Percentiles rank a stretch among this genome's conserved stretches.
Conservation (phyloP, 2,329 filamentous ascomycete genomes). For the Diaporthe sp. region DNA sequence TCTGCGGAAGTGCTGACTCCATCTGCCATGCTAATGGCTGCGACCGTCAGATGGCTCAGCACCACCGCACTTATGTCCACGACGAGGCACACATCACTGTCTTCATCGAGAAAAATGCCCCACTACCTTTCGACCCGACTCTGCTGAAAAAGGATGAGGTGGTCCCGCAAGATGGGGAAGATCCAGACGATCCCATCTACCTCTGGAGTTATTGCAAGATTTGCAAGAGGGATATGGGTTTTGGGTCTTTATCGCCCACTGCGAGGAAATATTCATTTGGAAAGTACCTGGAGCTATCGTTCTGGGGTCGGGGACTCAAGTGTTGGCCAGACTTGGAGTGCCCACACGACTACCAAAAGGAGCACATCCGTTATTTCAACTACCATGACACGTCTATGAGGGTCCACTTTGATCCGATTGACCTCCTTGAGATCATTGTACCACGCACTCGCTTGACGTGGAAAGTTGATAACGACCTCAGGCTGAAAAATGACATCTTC, state of each 20-base stretch:
- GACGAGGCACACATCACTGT: slow-evolving; percentile 94
- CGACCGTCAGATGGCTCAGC: slow-evolving; percentile 88
- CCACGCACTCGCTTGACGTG: slow-evolving; percentile 91
- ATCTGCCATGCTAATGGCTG: slow-evolving; percentile 87
- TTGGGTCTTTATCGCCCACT: slow-evolving; percentile 90
- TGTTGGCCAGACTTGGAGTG: slow-evolving; percentile 78
- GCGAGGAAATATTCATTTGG: slow-evolving; percentile 99
- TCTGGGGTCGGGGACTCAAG: slow-evolving; percentile 89
- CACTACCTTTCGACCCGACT: slow-evolving; percentile 60
- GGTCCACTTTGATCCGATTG: slow-evolving; percentile 92
- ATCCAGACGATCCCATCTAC: slow-evolving; percentile 73
- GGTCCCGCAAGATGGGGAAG: slow-evolving; percentile 49
- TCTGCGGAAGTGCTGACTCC: slow-evolving; percentile 81
- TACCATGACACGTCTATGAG: slow-evolving; percentile 86
- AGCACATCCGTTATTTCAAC: slow-evolving; percentile 94
- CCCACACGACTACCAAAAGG: slow-evolving; percentile 89
- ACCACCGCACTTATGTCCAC: slow-evolving; percentile 97
- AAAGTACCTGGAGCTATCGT: slow-evolving; percentile 97
- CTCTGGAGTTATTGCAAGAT: slow-evolving; percentile 99
- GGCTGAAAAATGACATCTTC: slow-evolving; percentile 92
- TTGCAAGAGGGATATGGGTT: slow-evolving; percentile 89
- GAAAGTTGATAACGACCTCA: slow-evolving; percentile 96
- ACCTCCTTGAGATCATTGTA: slow-evolving; percentile 93
- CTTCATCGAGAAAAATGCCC: slow-evolving; percentile 76
- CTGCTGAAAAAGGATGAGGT: slow-evolving; percentile 61